These are phyloP conservation scores for Heterobasidion parviporum DNA, from an alignment of 1,284 basidiomycete species.

Conservation along the genomic window DNA sequence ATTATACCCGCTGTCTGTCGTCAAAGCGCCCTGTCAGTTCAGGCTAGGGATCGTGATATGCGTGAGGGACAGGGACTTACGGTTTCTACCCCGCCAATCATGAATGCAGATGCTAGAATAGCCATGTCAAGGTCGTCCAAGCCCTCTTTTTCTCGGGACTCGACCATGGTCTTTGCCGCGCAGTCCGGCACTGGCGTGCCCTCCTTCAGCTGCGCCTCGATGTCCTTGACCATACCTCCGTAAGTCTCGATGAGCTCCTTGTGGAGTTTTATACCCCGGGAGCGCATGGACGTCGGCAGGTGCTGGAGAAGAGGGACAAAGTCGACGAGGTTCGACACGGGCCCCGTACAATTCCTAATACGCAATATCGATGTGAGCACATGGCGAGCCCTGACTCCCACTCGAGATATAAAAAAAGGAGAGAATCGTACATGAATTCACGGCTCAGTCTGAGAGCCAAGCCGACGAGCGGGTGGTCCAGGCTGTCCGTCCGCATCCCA, in stretches of 20 bases:
- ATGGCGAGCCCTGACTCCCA: neutral
- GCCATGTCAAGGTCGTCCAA: conserved; percentile 30
- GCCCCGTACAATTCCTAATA: conserved; percentile 15
- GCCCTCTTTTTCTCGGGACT: conserved; percentile 24
- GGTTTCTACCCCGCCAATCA: conserved; percentile 33
- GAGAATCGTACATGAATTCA: conserved; percentile 28
- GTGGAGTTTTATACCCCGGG: conserved; percentile 26
- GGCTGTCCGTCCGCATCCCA: conserved; percentile 24
- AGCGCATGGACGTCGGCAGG: conserved; percentile 23
- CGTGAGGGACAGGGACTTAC: conserved; percentile 15
- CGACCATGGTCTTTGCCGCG: conserved; percentile 28
- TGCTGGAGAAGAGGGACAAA: conserved; percentile 29
- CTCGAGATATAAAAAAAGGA: neutral
- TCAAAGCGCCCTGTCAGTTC: neutral
- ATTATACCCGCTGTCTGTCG: neutral
- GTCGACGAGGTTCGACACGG: conserved; percentile 31
- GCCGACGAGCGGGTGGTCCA: conserved; percentile 24
- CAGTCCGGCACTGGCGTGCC: conserved; percentile 21
- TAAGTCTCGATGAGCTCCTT: conserved; percentile 22
- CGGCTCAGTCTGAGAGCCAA: conserved; percentile 22
- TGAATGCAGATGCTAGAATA: conserved; percentile 31
- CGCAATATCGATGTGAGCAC: conserved; percentile 7
- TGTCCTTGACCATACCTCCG: conserved; percentile 15
- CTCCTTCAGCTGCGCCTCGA: conserved; percentile 14
- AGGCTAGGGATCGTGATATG: neutral